These are phyloP conservation scores for Plasmodium fragile DNA, from an alignment of 169 alveolate species.

Conservation along the genomic window DNA sequence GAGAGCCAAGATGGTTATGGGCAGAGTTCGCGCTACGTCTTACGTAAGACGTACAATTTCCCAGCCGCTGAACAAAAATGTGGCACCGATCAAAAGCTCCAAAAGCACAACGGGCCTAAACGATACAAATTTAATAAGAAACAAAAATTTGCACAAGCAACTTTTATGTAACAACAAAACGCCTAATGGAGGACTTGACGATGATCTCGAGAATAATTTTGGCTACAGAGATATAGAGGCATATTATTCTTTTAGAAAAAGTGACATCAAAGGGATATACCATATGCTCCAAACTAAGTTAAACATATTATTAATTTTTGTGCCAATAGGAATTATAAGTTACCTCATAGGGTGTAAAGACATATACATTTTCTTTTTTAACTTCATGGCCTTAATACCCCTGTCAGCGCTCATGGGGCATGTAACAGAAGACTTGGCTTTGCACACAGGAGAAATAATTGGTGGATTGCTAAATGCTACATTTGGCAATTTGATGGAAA, in stretches of 20 bases:
- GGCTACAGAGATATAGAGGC: slow-evolving; percentile 33
- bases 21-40: slow-evolving; percentile 84
- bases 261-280: slow-evolving; percentile 72
- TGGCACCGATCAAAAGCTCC: background rate
- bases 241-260: slow-evolving; percentile 76
- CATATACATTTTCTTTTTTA: slow-evolving; percentile 82
- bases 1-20: slow-evolving; percentile 80
- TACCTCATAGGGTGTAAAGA: slow-evolving; percentile 78
- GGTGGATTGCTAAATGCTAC: slow-evolving; percentile 93
- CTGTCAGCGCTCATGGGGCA: slow-evolving; percentile 89
- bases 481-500: slow-evolving; percentile 93
- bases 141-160: slow-evolving; percentile 67
- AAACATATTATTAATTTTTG: slow-evolving; percentile 78
- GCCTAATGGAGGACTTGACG: slow-evolving; percentile 9
- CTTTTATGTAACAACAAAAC: slow-evolving; percentile 59
- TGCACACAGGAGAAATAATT: slow-evolving; percentile 88
- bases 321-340: slow-evolving; percentile 84
- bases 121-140: slow-evolving; percentile 72
- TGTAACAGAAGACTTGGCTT: slow-evolving; percentile 90
- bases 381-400: slow-evolving; percentile 89
- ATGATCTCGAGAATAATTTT: slow-evolving; percentile 8
- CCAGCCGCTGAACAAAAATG: slow-evolving; percentile 79
- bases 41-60: slow-evolving; percentile 84
- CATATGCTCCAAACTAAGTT: slow-evolving; percentile 72
- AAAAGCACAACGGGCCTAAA: slow-evolving; percentile 29